These are phyloP conservation scores for Aureobasidium leucospermi DNA, from an alignment of 2,329 filamentous ascomycete species.

Conservation along the genomic window DNA sequence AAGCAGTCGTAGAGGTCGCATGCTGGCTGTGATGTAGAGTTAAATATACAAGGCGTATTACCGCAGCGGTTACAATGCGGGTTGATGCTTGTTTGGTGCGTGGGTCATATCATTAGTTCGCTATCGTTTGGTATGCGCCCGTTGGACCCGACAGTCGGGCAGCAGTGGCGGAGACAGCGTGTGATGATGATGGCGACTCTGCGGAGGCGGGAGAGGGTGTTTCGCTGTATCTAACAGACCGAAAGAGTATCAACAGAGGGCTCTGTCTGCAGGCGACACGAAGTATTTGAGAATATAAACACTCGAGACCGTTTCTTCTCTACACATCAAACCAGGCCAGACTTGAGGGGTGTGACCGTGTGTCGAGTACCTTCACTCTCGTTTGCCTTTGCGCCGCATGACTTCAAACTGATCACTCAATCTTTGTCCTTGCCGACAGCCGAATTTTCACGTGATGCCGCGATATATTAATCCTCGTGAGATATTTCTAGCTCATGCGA, in stretches of 20 bases:
- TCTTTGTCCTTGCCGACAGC: background rate
- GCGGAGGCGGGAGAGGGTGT: background rate
- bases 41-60: background rate
- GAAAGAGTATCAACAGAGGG: background rate
- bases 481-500: too few relatives aligned
- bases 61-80: background rate
- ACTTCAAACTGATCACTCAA: background rate
- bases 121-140: slow-evolving; percentile 9
- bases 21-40: slow-evolving; percentile 19
- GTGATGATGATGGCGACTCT: background rate
- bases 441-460: slow-evolving; percentile 5
- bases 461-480: background rate
- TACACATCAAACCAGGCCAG: slow-evolving; percentile 5
- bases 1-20: slow-evolving; percentile 35
- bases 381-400: slow-evolving; percentile 10
- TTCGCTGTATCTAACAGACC: background rate
- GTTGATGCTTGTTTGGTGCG: slow-evolving; percentile 5
- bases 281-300: background rate
- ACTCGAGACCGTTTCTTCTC: background rate
- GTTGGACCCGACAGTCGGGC: background rate
- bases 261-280: background rate
- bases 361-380: background rate
- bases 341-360: slow-evolving; percentile 5
- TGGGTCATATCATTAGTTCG: background rate
- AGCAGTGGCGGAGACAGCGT: background rate